Conservation (phyloP, 2,329 filamentous ascomycete species). For the Xylariaceae sp. region DNA sequence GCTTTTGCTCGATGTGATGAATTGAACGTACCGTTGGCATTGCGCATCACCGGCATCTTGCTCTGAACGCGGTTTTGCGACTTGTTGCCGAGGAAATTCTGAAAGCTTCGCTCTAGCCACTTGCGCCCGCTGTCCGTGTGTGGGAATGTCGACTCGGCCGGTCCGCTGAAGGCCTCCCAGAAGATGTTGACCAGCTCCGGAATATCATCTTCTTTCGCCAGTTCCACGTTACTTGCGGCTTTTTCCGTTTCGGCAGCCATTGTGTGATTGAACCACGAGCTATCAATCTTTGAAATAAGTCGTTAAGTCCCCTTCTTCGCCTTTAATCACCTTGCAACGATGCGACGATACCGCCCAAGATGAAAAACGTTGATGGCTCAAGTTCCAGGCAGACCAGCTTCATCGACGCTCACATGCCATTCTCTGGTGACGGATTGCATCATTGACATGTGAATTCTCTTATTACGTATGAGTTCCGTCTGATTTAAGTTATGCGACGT, state of each 20-base stretch:
- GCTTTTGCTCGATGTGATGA: neutral
- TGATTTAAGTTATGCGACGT: conserved; percentile 1
- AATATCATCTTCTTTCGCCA: conserved; percentile 24
- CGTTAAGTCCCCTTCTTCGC: neutral
- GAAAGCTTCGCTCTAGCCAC: conserved; percentile 26
- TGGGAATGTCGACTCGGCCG: conserved; percentile 24
- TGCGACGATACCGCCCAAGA: neutral
- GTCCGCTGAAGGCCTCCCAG: conserved; percentile 25
- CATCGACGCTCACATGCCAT: too few species aligned
- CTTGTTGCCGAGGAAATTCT: conserved; percentile 23
- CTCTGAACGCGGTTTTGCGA: conserved; percentile 23
- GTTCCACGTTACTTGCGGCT: conserved; percentile 19
- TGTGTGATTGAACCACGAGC: neutral
- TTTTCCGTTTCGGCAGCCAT: conserved; percentile 1
- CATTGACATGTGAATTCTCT: neutral
- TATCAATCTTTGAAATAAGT: neutral
- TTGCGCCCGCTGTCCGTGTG: conserved; percentile 22
- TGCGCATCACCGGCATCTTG: conserved; percentile 24
- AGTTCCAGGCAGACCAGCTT: too few species aligned
- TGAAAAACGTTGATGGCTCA: neutral
- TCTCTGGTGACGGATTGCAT: neutral
- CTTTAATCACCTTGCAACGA: neutral
- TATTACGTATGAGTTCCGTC: neutral
- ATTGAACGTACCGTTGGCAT: conserved; percentile 18
- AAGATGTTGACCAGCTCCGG: conserved; percentile 24